Evolutionary conservation across 768 basidiomycete genomes (phyloP).

Genomic region (Pleurotus tuoliensis): DNA sequence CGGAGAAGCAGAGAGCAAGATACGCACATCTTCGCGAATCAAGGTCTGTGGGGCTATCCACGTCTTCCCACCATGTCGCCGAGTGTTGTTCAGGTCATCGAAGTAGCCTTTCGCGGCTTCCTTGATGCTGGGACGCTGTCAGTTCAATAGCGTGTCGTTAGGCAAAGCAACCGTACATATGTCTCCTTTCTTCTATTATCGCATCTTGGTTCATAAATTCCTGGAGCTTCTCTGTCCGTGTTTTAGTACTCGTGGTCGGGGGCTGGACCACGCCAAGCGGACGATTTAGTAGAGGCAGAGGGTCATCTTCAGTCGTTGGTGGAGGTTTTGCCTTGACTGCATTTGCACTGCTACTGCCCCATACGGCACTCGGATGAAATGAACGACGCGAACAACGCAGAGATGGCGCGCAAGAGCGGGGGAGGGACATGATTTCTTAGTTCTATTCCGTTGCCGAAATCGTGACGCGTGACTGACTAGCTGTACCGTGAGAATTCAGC

Average conservation of each 20-base stretch:
- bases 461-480: neutral
- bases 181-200: constrained; percentile 65
- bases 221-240: constrained; percentile 58
- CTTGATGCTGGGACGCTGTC: constrained; percentile 31
- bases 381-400: neutral
- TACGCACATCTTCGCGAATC: constrained; percentile 84
- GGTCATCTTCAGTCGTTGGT: constrained; percentile 15
- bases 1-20: neutral
- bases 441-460: neutral
- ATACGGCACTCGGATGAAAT: neutral
- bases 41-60: constrained; percentile 90
- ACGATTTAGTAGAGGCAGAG: constrained; percentile 42
- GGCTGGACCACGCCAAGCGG: constrained; percentile 75
- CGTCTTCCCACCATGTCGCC: constrained; percentile 85
- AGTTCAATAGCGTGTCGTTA: neutral
- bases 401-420: neutral
- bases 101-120: constrained; percentile 80
- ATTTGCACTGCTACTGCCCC: neutral
- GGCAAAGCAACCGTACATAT: constrained; percentile 36
- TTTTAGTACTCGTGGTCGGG: constrained; percentile 57
- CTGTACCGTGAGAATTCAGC: constrained; percentile 11
- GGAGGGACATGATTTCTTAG: constrained; percentile 1
- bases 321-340: neutral
- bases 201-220: constrained; percentile 71
- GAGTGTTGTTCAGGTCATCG: constrained; percentile 73